Conservation (phyloP, 2,329 filamentous ascomycete species). For the Colletotrichum sp. region DNA sequence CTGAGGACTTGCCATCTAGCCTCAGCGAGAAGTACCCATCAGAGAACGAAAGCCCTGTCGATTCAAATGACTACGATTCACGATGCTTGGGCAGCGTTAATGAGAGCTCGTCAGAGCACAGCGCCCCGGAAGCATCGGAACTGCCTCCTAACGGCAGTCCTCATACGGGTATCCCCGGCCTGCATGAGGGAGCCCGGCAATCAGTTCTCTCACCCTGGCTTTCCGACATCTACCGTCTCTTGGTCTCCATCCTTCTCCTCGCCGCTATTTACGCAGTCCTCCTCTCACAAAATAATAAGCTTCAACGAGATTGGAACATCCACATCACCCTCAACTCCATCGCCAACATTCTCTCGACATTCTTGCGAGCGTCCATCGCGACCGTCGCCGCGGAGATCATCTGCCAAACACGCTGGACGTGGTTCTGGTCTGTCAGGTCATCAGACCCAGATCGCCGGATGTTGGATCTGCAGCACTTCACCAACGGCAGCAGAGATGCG, state of each 20-base stretch:
- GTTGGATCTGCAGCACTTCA: not conserved
- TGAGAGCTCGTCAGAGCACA: not conserved
- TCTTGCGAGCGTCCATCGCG: not conserved
- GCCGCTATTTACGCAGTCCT: not conserved
- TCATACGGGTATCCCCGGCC: not conserved
- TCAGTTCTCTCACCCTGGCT: not conserved
- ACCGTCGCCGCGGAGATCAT: not conserved
- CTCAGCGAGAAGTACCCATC: not conserved
- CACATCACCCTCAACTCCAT: not conserved
- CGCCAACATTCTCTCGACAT: not conserved
- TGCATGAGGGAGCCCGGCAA: not conserved
- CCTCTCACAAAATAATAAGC: not conserved
- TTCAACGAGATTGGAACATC: not conserved
- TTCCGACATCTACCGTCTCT: not conserved
- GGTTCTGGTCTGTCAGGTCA: not conserved
- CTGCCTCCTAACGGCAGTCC: rapidly evolving
- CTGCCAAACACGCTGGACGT: not conserved
- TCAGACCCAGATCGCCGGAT: not conserved
- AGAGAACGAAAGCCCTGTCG: not conserved
- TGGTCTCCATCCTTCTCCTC: not conserved
- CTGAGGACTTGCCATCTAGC: not conserved
- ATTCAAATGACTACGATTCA: not conserved
- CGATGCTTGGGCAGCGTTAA: not conserved
- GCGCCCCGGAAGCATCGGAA: not conserved
- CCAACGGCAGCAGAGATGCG: not conserved